Conservation (phyloP, 2,329 filamentous ascomycete genomes). For the Venturia aucupariae region DNA sequence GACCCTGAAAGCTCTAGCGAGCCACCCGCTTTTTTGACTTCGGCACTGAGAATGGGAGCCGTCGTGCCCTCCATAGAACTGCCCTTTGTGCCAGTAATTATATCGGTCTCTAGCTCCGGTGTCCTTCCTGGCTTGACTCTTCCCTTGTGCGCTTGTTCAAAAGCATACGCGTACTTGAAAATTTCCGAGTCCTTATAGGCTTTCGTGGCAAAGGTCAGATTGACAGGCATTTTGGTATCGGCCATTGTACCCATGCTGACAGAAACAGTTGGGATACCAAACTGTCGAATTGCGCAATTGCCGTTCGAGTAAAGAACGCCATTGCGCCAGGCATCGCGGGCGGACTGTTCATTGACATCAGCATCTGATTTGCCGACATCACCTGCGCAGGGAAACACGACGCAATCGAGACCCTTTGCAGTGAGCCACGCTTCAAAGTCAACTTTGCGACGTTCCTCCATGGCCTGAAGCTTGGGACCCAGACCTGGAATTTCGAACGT, state of each 20-base stretch:
- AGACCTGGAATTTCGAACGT: slow-evolving; percentile 34
- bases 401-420: slow-evolving; percentile 30
- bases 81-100: background rate
- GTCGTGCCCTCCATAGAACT: background rate
- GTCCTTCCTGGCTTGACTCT: slow-evolving; percentile 21
- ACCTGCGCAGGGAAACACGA: slow-evolving; percentile 40
- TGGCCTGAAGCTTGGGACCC: slow-evolving; percentile 28
- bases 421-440: slow-evolving; percentile 19
- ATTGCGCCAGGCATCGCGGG: slow-evolving; percentile 33
- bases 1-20: background rate
- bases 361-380: slow-evolving; percentile 39
- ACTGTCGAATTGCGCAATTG: slow-evolving; percentile 40
- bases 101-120: slow-evolving; percentile 20
- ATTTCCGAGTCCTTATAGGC: slow-evolving; percentile 34
- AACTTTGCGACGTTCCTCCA: slow-evolving; percentile 27
- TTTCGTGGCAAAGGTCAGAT: slow-evolving; percentile 39
- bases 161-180: slow-evolving; percentile 19
- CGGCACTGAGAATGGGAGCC: background rate
- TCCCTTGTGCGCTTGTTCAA: slow-evolving; percentile 20
- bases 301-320: slow-evolving; percentile 44
- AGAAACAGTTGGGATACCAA: slow-evolving; percentile 42
- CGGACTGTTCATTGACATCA: slow-evolving; percentile 23
- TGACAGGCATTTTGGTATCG: slow-evolving; percentile 39
- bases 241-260: slow-evolving; percentile 41
- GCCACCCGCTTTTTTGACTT: background rate